Conservation (phyloP, 441 rosid species). For the Bruguiera hainesii region DNA sequence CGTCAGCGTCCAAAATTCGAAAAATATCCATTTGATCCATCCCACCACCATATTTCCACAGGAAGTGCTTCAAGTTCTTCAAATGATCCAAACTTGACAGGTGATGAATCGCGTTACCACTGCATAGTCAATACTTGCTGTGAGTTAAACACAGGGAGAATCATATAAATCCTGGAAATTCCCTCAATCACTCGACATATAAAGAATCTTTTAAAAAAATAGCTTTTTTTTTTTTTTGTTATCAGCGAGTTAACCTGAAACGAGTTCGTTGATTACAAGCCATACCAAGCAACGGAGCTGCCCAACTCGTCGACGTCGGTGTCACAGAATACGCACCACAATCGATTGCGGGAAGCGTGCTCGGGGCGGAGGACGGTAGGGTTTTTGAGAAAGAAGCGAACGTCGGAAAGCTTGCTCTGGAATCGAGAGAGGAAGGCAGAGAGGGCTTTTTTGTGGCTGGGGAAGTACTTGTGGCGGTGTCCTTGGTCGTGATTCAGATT, state of each 20-base stretch:
- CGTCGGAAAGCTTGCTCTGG: conserved; percentile 52
- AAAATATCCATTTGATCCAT: conserved; percentile 54
- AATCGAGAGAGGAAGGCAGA: conserved; percentile 55
- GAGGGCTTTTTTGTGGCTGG: conserved; percentile 58
- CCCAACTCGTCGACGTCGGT: conserved; percentile 52
- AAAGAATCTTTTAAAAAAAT: background rate
- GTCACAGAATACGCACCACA: conserved; percentile 91
- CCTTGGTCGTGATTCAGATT: conserved; percentile 71
- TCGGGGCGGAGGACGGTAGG: conserved; percentile 56
- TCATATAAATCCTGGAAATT: background rate
- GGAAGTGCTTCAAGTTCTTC: conserved; percentile 72
- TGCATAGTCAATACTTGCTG: conserved; percentile 12
- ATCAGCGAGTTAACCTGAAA: background rate
- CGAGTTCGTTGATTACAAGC: background rate
- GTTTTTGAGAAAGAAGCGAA: conserved; percentile 64
- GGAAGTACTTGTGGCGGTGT: conserved; percentile 68
- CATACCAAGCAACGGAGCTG: conserved; percentile 77
- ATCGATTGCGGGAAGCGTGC: conserved; percentile 51
- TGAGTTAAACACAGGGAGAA: background rate
- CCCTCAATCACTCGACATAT: background rate
- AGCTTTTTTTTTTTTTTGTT: background rate
- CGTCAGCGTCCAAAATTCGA: conserved; percentile 50
- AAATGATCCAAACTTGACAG: conserved; percentile 49
- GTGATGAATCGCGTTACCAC: conserved; percentile 52
- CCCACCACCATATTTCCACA: conserved; percentile 70